These are phyloP conservation scores for Schizochytrium sp. DNA, from an alignment of 108 stramenopile species.

Conservation along the genomic window DNA sequence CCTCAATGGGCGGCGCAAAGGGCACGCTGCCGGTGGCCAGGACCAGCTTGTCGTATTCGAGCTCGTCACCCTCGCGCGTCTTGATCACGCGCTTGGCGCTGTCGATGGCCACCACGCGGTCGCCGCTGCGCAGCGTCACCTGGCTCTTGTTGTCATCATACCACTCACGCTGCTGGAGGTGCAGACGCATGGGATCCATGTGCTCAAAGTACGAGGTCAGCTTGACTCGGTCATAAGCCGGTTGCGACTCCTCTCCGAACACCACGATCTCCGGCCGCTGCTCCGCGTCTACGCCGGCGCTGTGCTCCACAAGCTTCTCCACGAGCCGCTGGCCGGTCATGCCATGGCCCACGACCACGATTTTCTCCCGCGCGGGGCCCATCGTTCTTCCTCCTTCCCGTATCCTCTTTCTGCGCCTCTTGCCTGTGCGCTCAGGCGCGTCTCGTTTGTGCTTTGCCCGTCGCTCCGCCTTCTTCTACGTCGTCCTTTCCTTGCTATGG, in stretches of 20 bases:
- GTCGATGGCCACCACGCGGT: slow-evolving; percentile 64
- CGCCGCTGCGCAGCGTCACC: slow-evolving; percentile 68
- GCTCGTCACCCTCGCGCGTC: slow-evolving; percentile 57
- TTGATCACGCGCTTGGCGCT: slow-evolving; percentile 54
- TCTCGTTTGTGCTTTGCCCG: too few species aligned
- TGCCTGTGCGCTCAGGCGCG: too few species aligned
- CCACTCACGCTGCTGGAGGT: slow-evolving; percentile 75
- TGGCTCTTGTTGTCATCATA: slow-evolving; percentile 73
- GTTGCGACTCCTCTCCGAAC: slow-evolving; percentile 82
- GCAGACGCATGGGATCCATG: slow-evolving; percentile 62
- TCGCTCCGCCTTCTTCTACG: too few species aligned
- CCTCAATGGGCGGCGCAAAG: slow-evolving; percentile 85
- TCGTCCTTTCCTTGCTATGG: too few species aligned
- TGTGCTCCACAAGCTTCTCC: slow-evolving; percentile 68
- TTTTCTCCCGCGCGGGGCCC: background rate
- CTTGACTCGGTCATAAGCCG: slow-evolving; percentile 84
- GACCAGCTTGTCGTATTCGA: slow-evolving; percentile 75
- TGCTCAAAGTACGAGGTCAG: slow-evolving; percentile 86
- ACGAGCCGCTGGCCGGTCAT: slow-evolving; percentile 89
- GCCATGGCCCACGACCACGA: slow-evolving; percentile 77
- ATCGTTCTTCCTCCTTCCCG: background rate
- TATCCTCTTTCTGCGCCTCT: too few species aligned
- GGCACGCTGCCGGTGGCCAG: slow-evolving; percentile 85
- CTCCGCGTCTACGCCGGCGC: background rate
- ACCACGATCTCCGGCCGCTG: slow-evolving; percentile 48